Base-by-base conservation (phyloP, 352 stramenopile genomes). In the Pythium myriotylum region DNA sequence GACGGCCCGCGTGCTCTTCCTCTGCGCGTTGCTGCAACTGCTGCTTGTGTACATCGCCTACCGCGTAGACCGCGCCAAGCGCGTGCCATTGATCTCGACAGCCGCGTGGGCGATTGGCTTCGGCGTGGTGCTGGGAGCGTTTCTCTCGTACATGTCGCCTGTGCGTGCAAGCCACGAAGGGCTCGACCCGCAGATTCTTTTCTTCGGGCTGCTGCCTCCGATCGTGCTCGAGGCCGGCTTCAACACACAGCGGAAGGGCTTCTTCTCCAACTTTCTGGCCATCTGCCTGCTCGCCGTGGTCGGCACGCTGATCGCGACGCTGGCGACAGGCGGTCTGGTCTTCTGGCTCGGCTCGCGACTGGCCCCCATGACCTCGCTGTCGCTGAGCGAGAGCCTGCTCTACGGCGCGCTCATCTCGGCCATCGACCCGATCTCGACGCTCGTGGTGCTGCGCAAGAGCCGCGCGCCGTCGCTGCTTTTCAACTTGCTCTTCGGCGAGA, bases 401-500 rank as follows among this genome's bases (percentile, higher is more conserved):
- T 98, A 97, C 65, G 91, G 91, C 33, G 81, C 89, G 16, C 74
- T 98, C 19, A 94, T 98, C 57, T 94, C 83, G 26, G 87, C 91
- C 6, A 97, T 97, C 32, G 92, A 98, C 72, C 89, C 94, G 14
- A 89, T 98, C 24, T 86, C 89, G 12, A 97, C 90, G 24, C 69
- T 98, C 35, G 64, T 92, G 2, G 87, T 97, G n/a, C 96, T 98
- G 71, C 88, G 94, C 56, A 93, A 92, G 47, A 77, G 73, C 40
- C 54, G 76, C 27, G 81, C 78, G 6, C 81, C 82, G 17, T 77
- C 91, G 9, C 67, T 91, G 40, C 73, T 98, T 3, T 97, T 97
- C 60, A 97, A 97, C 57, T 70, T 98, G 26, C 80, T 98, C 4
- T 98, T 98, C 70, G 92, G 94, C 47, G 88, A 96, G 67, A 86